A percentile compares a stretch with the other conserved stretches of the same genome.
These are phyloP conservation scores for Metschnikowia kofuensis DNA, from an alignment of 805 yeast species.

Conservation along the genomic window DNA sequence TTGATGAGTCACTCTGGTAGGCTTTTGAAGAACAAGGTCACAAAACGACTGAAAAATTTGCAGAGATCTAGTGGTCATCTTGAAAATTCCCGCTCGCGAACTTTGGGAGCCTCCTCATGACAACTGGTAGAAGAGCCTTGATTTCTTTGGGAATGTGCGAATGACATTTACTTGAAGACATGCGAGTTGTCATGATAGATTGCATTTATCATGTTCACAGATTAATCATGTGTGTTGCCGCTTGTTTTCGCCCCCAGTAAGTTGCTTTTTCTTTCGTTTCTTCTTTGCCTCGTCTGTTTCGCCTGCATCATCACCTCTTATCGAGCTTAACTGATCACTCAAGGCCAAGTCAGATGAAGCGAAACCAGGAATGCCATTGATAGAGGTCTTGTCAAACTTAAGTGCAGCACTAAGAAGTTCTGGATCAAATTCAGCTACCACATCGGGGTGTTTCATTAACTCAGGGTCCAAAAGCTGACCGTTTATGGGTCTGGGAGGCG, in stretches of 20 bases:
- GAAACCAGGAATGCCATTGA: constrained; percentile 75
- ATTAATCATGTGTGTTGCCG: constrained; percentile 27
- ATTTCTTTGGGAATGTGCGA: background rate
- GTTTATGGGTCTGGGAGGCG: constrained; percentile 41
- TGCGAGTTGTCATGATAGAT: background rate
- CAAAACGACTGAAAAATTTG: constrained; percentile 8
- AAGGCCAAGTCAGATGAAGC: constrained; percentile 66
- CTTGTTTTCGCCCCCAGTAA: constrained; percentile 32
- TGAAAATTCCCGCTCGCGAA: background rate
- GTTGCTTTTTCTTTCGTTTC: constrained; percentile 38
- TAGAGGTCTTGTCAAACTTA: constrained; percentile 61
- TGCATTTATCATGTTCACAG: background rate
- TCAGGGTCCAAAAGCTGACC: constrained; percentile 37
- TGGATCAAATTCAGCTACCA: constrained; percentile 49
- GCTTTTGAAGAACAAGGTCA: constrained; percentile 33
- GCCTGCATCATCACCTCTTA: constrained; percentile 40
- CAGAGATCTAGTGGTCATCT: background rate
- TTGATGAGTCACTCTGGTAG: constrained; percentile 36
- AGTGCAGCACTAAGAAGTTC: constrained; percentile 49
- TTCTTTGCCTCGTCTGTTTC: constrained; percentile 37
- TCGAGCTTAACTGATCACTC: constrained; percentile 43
- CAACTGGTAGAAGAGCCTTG: too few species aligned
- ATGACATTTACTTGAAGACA: too few species aligned
- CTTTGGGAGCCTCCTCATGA: background rate
- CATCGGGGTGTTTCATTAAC: constrained; percentile 39